Percentiles rank a stretch among this genome's conserved stretches.
Evolutionary conservation across 2,329 filamentous ascomycete species (phyloP).

Genomic region (Nemania sp.): DNA sequence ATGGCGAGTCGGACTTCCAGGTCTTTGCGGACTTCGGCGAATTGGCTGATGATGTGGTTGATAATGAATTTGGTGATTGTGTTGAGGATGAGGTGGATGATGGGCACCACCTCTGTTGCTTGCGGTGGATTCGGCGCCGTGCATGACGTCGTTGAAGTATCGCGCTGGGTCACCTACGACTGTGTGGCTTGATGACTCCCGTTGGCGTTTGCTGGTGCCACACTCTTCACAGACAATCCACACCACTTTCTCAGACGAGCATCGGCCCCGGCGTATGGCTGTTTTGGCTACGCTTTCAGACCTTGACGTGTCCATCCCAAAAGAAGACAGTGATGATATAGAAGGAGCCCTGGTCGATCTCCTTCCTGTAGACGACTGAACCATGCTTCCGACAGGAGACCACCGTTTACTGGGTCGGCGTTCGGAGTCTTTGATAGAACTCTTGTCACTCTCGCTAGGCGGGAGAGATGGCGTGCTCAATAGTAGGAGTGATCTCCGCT

Average conservation of each 20-base stretch:
- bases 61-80: constrained; percentile 32
- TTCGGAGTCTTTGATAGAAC: constrained; percentile 34
- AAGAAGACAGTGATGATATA: constrained; percentile 47
- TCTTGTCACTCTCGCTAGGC: constrained; percentile 32
- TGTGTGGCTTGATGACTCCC: constrained; percentile 40
- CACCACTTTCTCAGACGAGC: constrained; percentile 46
- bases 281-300: constrained; percentile 43
- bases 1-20: constrained; percentile 37
- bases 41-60: constrained; percentile 22
- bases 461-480: constrained; percentile 22
- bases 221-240: constrained; percentile 53
- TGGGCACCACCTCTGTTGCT: constrained; percentile 29
- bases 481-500: constrained; percentile 34
- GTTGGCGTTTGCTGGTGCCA: constrained; percentile 48
- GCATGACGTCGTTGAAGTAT: constrained; percentile 49
- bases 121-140: constrained; percentile 31
- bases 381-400: constrained; percentile 47
- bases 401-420: constrained; percentile 50
- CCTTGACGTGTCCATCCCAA: constrained; percentile 42
- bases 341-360: constrained; percentile 44
- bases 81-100: constrained; percentile 34
- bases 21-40: constrained; percentile 33
- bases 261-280: constrained; percentile 43
- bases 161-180: constrained; percentile 48
- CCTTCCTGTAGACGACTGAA: constrained; percentile 36